These are phyloP conservation scores for Termitomyces eurrhizus DNA, from an alignment of 768 basidiomycete species.

Conservation along the genomic window DNA sequence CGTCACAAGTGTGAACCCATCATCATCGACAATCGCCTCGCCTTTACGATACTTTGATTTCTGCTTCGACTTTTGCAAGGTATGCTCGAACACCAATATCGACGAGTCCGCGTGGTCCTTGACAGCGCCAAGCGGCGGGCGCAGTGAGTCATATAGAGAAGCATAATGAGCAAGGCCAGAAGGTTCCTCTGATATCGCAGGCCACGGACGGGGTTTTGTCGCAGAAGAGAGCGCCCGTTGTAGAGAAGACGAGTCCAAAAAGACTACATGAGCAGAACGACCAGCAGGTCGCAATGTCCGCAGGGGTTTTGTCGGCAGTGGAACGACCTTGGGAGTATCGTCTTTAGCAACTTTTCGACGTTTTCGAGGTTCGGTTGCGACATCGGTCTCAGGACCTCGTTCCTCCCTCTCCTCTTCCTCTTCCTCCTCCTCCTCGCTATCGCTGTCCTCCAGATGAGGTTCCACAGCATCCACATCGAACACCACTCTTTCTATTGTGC, in stretches of 20 bases:
- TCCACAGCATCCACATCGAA: slow-evolving; percentile 51
- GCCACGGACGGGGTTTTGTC: slow-evolving; percentile 61
- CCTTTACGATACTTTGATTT: slow-evolving; percentile 72
- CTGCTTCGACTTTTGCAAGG: slow-evolving; percentile 56
- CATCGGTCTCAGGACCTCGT: slow-evolving; percentile 23
- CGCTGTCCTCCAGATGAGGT: slow-evolving; percentile 36
- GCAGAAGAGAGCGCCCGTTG: slow-evolving; percentile 56
- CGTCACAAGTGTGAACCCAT: slow-evolving; percentile 94
- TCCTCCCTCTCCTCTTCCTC: slow-evolving; percentile 27
- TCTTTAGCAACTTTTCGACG: slow-evolving; percentile 36
- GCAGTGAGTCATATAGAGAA: slow-evolving; percentile 56
- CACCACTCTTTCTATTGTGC: slow-evolving; percentile 71
- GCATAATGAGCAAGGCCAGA: slow-evolving; percentile 72
- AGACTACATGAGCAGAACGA: slow-evolving; percentile 64
- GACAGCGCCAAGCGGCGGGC: slow-evolving; percentile 72
- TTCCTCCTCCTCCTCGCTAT: slow-evolving; percentile 41
- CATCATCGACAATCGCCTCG: slow-evolving; percentile 88
- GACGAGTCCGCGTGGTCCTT: slow-evolving; percentile 78
- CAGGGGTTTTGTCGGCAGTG: slow-evolving; percentile 51
- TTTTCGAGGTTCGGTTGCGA: slow-evolving; percentile 33
- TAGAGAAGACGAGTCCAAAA: slow-evolving; percentile 69
- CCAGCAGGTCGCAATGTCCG: slow-evolving; percentile 63
- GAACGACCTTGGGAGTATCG: slow-evolving; percentile 47
- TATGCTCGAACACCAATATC: slow-evolving; percentile 74
- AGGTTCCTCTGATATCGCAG: slow-evolving; percentile 49